Percentiles rank a stretch among this genome's conserved stretches.
Evolutionary conservation across 2,329 filamentous ascomycete genomes (phyloP).

Genomic region (Bertia moriformis): DNA sequence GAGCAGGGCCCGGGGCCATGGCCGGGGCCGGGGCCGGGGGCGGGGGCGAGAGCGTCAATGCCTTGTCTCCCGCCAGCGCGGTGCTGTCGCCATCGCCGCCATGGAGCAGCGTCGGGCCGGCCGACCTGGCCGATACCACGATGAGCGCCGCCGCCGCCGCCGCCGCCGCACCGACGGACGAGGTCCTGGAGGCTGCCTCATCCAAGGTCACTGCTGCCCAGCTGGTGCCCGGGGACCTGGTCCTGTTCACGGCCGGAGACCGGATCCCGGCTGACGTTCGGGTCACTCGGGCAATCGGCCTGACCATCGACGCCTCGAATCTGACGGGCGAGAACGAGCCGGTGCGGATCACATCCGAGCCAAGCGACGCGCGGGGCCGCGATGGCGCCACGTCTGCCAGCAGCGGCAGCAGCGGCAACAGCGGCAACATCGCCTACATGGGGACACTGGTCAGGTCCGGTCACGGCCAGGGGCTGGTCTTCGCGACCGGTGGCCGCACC

Average conservation of each 20-base stretch:
- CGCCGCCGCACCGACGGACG: slow-evolving; percentile 44
- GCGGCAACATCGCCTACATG: slow-evolving; percentile 94
- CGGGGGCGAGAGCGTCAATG: slow-evolving; percentile 6
- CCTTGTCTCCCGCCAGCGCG: slow-evolving; percentile 14
- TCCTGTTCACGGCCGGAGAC: slow-evolving; percentile 88
- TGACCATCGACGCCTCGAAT: slow-evolving; percentile 93
- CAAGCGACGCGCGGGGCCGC: slow-evolving; percentile 35
- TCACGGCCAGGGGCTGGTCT: slow-evolving; percentile 91
- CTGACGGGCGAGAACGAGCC: slow-evolving; percentile 93
- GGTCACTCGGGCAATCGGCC: slow-evolving; percentile 75
- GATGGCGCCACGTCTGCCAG: slow-evolving; percentile 10
- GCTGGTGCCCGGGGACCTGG: slow-evolving; percentile 81
- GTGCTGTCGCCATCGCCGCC: slow-evolving; percentile 17
- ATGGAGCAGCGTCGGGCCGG: slow-evolving; percentile 30
- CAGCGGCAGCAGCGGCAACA: slow-evolving; percentile 55
- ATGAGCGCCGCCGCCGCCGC: slow-evolving; percentile 30
- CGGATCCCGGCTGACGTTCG: slow-evolving; percentile 91
- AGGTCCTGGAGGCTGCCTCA: slow-evolving; percentile 56
- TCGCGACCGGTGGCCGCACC: slow-evolving; percentile 82
- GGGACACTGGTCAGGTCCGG: slow-evolving; percentile 90
- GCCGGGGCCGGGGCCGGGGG: slow-evolving; percentile 9
- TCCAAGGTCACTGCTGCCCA: slow-evolving; percentile 75
- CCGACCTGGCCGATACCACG: slow-evolving; percentile 30
- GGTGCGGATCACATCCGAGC: slow-evolving; percentile 64
- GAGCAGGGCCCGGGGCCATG: slow-evolving; percentile 18